Evolutionary conservation across 495 filamentous ascomycete genomes (phyloP).

Genomic region (Neurospora sp.): DNA sequence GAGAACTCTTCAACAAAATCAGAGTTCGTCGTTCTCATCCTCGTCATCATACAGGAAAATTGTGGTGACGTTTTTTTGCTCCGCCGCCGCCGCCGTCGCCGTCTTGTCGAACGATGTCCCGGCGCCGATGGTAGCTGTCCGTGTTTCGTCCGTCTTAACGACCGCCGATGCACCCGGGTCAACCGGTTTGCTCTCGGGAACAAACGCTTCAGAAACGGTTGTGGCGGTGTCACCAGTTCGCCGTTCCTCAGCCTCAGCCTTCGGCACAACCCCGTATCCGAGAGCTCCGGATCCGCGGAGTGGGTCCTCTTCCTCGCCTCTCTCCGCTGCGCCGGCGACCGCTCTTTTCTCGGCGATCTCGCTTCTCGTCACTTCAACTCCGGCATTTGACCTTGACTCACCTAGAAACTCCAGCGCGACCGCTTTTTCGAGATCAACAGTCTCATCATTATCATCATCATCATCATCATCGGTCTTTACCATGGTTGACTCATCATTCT

Average conservation of each 20-base stretch:
- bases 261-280: not conserved
- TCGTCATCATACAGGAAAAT: not conserved
- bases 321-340: not conserved
- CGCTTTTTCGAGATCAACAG: not conserved
- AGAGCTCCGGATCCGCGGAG: not conserved
- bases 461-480: not conserved
- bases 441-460: not conserved
- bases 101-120: not conserved
- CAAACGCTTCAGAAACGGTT: not conserved
- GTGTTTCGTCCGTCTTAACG: not conserved
- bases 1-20: not conserved
- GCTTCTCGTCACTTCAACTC: not conserved
- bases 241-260: not conserved
- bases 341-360: constrained; percentile 1
- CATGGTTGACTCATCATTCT: not conserved
- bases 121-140: not conserved
- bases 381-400: not conserved
- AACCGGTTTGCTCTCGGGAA: not conserved
- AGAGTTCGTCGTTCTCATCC: constrained; percentile 14
- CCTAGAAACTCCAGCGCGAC: not conserved
- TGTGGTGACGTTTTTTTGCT: not conserved
- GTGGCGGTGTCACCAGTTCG: not conserved
- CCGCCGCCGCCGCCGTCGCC: not conserved
- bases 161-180: not conserved
- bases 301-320: not conserved